Evolutionary conservation across 2,329 filamentous ascomycete species (phyloP), one percentile per base, ranked within the genome.

Genomic region (Graphilbum fragrans): DNA sequence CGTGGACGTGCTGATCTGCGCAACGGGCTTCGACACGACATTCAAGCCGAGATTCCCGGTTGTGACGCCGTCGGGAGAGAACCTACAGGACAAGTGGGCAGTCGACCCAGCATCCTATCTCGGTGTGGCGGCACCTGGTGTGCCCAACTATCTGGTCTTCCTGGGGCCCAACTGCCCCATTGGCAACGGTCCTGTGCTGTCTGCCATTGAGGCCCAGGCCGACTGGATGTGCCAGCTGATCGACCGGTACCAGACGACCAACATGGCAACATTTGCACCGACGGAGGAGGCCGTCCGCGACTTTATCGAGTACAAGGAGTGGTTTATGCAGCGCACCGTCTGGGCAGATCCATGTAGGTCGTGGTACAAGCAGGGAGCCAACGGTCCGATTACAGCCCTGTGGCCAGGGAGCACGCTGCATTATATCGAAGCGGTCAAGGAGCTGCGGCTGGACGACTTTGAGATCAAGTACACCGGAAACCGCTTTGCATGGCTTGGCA

Each of bases 191-290:
- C 43, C 44, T 11, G 41, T 49, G 10, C 43, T 48, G 22, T 39
- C 41, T 8, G 41, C 43, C 29, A 45, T 53, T 32, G 47, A 52
- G 45, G 47, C 48, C 8, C 44, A 49, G 39, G 42, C 44, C 36
- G 47, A 51, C 50, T 72, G 70, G 58, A 66, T 70, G 51, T 61
- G 64, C 49, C 65, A 69, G 50, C 53, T 69, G 34, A 61, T 73
- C 45, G 63, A 70, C 53, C 61, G 65, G 27, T 69, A 60, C 52
- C 69, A 73, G 54, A 69, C 63, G 2, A 57, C 67, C 50, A 62
- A 67, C 52, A 65, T 72, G 38, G 53, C 55, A 7, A 58, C 61
- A 0, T 50, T 59, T 36, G 43, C 41, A 0, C 39, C 42, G 19
- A 39, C 31, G 17, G 45, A 18, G 17, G 39, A 41, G 32, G 39